Evolutionary conservation across 164 flowering plant genomes (phyloP).

Genomic region (Annona squamosa): DNA sequence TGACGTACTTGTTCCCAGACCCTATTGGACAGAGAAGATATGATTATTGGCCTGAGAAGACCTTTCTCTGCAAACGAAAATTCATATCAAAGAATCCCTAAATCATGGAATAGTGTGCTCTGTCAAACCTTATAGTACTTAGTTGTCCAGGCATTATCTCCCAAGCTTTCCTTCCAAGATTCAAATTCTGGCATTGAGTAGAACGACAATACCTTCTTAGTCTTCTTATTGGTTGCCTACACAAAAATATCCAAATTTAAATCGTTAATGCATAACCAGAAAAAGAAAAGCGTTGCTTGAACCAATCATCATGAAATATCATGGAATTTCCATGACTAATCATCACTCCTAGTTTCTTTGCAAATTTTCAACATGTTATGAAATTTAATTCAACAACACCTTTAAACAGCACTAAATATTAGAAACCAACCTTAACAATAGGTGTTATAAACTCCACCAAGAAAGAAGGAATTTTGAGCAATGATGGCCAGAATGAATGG

Average conservation of each 20-base stretch:
- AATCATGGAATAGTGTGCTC: too few relatives aligned
- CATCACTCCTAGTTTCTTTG: too few relatives aligned
- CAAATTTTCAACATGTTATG: neutral
- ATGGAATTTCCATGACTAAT: too few relatives aligned
- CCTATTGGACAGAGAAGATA: conserved; percentile 31
- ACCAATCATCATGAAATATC: too few relatives aligned
- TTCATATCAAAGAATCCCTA: too few relatives aligned
- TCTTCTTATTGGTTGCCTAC: conserved; percentile 58
- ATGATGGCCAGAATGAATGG: conserved; percentile 95
- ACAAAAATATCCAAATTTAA: neutral
- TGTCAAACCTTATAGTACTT: conserved; percentile 92
- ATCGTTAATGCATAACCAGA: too few relatives aligned
- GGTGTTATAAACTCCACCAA: conserved; percentile 88
- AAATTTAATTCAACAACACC: too few relatives aligned
- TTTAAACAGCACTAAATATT: neutral
- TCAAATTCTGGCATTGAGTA: conserved; percentile 92
- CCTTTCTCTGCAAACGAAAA: neutral
- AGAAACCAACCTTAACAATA: conserved; percentile 68
- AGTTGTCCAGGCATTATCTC: conserved; percentile 61
- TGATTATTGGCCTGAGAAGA: neutral
- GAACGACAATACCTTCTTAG: conserved; percentile 46
- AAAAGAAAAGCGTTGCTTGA: too few relatives aligned
- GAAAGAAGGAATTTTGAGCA: conserved; percentile 76
- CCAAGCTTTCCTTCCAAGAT: conserved; percentile 63
- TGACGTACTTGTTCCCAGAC: conserved; percentile 86